These are phyloP conservation scores for Leccinum olivaceopallidum DNA, from an alignment of 768 basidiomycete genomes.

Conservation along the genomic window DNA sequence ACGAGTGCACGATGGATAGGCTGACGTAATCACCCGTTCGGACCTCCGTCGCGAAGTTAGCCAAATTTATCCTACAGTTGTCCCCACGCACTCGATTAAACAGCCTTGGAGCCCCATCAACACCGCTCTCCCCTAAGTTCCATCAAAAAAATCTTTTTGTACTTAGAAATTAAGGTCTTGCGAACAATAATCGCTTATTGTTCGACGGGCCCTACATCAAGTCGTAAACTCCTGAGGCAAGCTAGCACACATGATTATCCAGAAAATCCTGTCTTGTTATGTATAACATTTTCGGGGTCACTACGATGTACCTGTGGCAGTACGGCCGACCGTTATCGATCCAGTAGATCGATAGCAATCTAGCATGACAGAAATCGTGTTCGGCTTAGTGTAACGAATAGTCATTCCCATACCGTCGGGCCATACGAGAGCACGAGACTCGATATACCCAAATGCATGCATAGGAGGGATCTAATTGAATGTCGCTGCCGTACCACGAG, in stretches of 20 bases:
- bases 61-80: neutral
- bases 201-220: neutral
- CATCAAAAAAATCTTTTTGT: conserved; percentile 6
- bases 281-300: neutral
- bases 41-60: neutral
- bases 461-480: conserved; percentile 2
- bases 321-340: conserved; percentile 1
- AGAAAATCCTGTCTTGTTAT: neutral
- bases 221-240: neutral
- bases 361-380: neutral
- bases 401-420: neutral
- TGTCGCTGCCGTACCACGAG: conserved; percentile 6
- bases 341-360: neutral
- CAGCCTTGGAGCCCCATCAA: neutral
- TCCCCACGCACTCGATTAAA: neutral
- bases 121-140: neutral
- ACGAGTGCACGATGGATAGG: conserved; percentile 3
- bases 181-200: neutral
- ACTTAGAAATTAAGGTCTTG: conserved; percentile 2
- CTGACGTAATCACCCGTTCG: conserved; percentile 25
- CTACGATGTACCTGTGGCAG: neutral
- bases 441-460: conserved; percentile 6
- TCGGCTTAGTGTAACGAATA: neutral
- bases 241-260: neutral
- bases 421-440: neutral